Conservation (phyloP, 345 rosid species). For the Eutrema yunnanense region DNA sequence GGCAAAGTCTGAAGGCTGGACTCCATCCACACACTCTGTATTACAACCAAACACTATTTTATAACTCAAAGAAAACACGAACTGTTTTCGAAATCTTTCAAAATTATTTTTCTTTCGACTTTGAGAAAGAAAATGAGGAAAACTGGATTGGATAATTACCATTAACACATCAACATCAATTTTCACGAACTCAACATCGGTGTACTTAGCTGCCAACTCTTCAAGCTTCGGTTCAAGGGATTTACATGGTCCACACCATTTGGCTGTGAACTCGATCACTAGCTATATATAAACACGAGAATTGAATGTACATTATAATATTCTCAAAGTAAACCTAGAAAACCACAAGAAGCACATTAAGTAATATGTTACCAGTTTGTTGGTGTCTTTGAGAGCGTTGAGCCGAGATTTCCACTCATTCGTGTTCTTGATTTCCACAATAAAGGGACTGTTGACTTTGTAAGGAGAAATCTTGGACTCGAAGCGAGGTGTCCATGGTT, state of each 20-base stretch:
- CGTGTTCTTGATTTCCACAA: conserved; percentile 44
- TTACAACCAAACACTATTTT: not conserved
- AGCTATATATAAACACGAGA: conserved; percentile 29
- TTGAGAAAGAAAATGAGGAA: not conserved
- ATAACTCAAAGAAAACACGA: not conserved
- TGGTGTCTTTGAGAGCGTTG: conserved; percentile 44
- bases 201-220: conserved; percentile 49
- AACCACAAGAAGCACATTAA: not conserved
- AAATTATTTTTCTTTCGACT: not conserved
- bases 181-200: conserved; percentile 61
- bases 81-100: not conserved
- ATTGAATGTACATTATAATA: not conserved
- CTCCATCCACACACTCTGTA: conserved; percentile 43
- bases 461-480: conserved; percentile 14
- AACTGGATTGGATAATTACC: conserved; percentile 25
- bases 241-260: conserved; percentile 81
- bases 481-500: conserved; percentile 15
- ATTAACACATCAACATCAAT: conserved; percentile 56
- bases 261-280: conserved; percentile 70
- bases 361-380: conserved; percentile 48
- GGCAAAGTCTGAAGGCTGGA: conserved; percentile 45
- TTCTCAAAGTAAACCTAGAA: not conserved
- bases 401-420: conserved; percentile 53
- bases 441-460: not conserved
- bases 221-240: conserved; percentile 45